Base-by-base conservation (phyloP, 2,329 filamentous ascomycete species). In the Colletotrichum scovillei region DNA sequence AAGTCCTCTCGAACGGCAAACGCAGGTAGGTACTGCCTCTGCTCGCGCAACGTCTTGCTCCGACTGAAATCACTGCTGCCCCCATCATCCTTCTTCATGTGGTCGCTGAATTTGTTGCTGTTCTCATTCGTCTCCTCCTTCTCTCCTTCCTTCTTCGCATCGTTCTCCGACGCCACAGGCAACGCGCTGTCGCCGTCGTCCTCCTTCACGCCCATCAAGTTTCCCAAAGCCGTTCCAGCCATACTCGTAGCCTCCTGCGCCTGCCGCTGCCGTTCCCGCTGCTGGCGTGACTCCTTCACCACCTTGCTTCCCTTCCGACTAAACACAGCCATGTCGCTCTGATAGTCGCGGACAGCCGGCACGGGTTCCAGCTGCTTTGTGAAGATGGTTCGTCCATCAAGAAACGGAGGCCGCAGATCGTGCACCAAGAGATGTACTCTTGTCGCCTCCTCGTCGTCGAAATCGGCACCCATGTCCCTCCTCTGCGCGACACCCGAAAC, bases 251-350 rank as follows among this genome's bases (percentile, higher is more conserved):
- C 96, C 79, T 98, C 93, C 80, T 98, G 95, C 0, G 97, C 96
- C 82, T 98, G 96, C 78, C 95, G 95, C 79, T 97, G 94, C 55
- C 97, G 91, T 81, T 99, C 97, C 75, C 95, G 93, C 82, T 98
- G 95, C 82, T 98, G 95, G 55, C 97, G 89, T 77, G 93, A 92
- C 78, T 99, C 97, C 79, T 93, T 94, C 14, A 99, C 97, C 2
- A 98, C 95, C 78, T 92, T 93, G 80, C 96, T 98, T 0, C 97
- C 97, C 81, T 98, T 98, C 56, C 96, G 90, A 84, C 95, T 97
- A 78, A 98, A 98, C 1, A 99, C 95, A 1, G 97, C 97, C 97
- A 99, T 98, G 80, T 99, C 97, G 80, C 97, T 99, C 83, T 98
- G 96, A 30, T 94, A 92, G 81, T 99, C 97, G 65, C 93, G 90